These are phyloP conservation scores for Houttuynia cordata DNA, from an alignment of 164 flowering plant species.

Conservation along the genomic window DNA sequence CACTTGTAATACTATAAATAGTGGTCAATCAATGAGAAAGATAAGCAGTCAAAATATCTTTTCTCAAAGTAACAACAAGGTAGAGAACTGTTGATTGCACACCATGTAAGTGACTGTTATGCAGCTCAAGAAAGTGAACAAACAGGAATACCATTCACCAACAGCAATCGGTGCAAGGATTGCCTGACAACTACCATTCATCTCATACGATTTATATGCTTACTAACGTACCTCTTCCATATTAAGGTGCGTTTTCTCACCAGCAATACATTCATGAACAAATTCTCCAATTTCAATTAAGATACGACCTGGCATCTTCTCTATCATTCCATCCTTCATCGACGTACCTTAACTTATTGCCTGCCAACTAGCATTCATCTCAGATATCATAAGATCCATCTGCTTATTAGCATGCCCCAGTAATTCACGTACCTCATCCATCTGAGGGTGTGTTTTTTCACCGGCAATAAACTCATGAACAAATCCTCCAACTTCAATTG, in stretches of 20 bases:
- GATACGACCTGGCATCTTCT: slow-evolving; percentile 61
- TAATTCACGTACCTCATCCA: slow-evolving; percentile 21
- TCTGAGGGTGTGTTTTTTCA: slow-evolving; percentile 36
- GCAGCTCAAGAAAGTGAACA: no score
- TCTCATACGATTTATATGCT: slow-evolving; percentile 11
- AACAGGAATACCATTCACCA: no score
- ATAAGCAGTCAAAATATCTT: no score
- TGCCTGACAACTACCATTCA: no score
- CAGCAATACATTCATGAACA: slow-evolving; percentile 22
- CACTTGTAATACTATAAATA: no score
- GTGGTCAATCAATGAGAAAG: no score
- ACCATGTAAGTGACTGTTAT: no score
- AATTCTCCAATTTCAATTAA: slow-evolving; percentile 38
- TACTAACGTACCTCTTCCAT: slow-evolving; percentile 24
- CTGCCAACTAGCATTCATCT: no score
- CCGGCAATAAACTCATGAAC: slow-evolving; percentile 66
- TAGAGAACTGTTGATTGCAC: no score
- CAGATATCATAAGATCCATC: slow-evolving; percentile 11
- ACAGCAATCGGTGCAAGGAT: no score
- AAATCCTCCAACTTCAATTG: slow-evolving; percentile 36
- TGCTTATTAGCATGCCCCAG: slow-evolving; percentile 27
- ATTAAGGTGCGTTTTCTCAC: slow-evolving; percentile 39
- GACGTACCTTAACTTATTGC: slow-evolving; percentile 1
- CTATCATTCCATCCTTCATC: slow-evolving; percentile 38
- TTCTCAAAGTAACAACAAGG: no score